Evolutionary conservation across 78 protist genomes (phyloP), one percentile per base, ranked within the genome.

Genomic region (Isochrysis galbana): DNA sequence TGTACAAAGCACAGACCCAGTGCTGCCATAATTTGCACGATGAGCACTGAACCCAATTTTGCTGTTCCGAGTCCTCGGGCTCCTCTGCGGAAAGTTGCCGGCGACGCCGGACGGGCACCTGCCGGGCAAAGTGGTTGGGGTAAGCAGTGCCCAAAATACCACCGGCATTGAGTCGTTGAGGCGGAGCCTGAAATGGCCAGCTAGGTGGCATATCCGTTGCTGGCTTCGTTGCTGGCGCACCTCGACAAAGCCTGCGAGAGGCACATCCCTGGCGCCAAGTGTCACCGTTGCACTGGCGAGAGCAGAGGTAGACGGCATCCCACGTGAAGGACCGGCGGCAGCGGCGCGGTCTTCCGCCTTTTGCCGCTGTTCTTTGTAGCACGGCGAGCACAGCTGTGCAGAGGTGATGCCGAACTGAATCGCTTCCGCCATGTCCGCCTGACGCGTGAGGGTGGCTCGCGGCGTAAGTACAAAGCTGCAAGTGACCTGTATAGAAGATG

Each of bases 1-100:
- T 80, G 88, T 80, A 80, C 29, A 42, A 38, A 11, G 54, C 88
- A 51, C 88, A 80, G 36, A 80, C 88, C 88, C 88, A 80, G 38
- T 80, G 88, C 21, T 25, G 4, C 88, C 88, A 80, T 17, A 0
- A 38, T 34, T 0, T 21, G 88, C 88, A 80, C 26, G 0, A 0
- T 14, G 5, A 29, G 88, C 88, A 80, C 41, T 80, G 88, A 34
- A 80, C 88, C 88, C 88, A 80, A 1, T 42, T 44, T 38, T 80
- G 88, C 54, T 44, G 39, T 38, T 80, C 88, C 26, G 47, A 29
- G 34, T 26, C 39, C 38, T 5, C 38, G 17, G 32, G 39, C 55
- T 4, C 55, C 34, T 80, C 88, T 14, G 38, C 7, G 19, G 4
- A 5, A 5, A 41, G 47, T 3, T 3, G 2, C 10, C 86, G 45